Percentiles rank a stretch among this genome's conserved stretches.
Evolutionary conservation across 2,329 filamentous ascomycete genomes (phyloP).

Genomic region (Ceratocystis cacaofunesta): DNA sequence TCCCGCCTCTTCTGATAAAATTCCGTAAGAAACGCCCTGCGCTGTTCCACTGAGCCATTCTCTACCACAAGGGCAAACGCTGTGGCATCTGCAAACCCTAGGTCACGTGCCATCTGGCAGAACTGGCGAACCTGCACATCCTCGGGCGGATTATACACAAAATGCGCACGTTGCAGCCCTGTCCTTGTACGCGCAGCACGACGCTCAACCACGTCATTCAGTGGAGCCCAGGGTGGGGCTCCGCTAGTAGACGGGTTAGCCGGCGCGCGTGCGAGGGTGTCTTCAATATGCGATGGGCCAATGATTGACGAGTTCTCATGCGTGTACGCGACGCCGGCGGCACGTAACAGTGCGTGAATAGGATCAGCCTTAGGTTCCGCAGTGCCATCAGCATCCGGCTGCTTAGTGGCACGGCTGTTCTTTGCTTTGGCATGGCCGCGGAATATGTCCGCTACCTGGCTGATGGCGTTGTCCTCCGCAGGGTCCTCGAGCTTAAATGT

Average conservation of each 20-base stretch:
- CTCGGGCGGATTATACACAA: conserved; percentile 55
- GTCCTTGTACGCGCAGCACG: conserved; percentile 20
- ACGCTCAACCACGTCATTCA: conserved; percentile 20
- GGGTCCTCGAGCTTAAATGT: conserved; percentile 30
- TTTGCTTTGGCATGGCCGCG: background rate
- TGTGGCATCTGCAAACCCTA: conserved; percentile 59
- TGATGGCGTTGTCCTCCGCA: conserved; percentile 34
- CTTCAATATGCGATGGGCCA: conserved; percentile 83
- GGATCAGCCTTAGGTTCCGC: conserved; percentile 50
- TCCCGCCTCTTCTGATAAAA: conserved; percentile 62
- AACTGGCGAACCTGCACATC: conserved; percentile 70
- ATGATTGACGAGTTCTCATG: conserved; percentile 95
- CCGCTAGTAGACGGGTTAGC: conserved; percentile 34
- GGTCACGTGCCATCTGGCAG: conserved; percentile 70
- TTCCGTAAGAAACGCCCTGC: conserved; percentile 59
- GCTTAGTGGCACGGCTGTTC: background rate
- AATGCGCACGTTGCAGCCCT: conserved; percentile 18
- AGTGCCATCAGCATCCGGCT: conserved; percentile 21
- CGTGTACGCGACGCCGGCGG: conserved; percentile 83
- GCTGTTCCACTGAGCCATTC: conserved; percentile 70
- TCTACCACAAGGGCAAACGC: conserved; percentile 88
- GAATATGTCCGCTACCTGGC: background rate
- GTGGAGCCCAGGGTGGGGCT: conserved; percentile 25
- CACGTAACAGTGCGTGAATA: conserved; percentile 74
- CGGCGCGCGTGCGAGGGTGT: conserved; percentile 63